Evolutionary conservation across 257 asterid genomes (phyloP).

Genomic region (Linderniella brevidens): DNA sequence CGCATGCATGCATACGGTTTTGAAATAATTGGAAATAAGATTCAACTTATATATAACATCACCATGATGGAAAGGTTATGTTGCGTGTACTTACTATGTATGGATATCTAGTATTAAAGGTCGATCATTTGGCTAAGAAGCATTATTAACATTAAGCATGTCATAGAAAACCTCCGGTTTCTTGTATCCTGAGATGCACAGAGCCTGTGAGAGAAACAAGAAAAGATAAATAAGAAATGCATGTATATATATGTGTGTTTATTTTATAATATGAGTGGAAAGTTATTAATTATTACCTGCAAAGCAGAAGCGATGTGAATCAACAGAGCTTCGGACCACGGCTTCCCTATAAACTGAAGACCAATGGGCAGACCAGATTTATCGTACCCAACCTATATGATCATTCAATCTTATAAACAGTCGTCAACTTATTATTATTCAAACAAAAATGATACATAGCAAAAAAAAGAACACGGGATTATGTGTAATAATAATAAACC

Average conservation of each 20-base stretch:
- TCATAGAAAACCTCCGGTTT: slow-evolving; percentile 67
- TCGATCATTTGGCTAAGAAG: no score
- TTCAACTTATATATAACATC: no score
- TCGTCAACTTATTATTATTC: no score
- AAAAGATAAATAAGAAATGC: neutral
- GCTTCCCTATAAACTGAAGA: slow-evolving; percentile 80
- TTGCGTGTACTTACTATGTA: no score
- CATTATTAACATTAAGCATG: slow-evolving; percentile 20
- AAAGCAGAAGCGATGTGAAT: slow-evolving; percentile 55
- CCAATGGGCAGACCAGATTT: slow-evolving; percentile 66
- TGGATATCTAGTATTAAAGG: no score
- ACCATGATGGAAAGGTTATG: no score
- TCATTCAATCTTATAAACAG: no score
- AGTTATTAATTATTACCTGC: slow-evolving; percentile 37
- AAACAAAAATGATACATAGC: no score
- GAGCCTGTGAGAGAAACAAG: slow-evolving; percentile 24
- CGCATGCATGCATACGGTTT: no score
- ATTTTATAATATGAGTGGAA: neutral
- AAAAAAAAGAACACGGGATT: neutral
- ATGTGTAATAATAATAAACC: neutral
- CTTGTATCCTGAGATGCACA: slow-evolving; percentile 39
- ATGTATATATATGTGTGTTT: neutral
- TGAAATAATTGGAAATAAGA: no score
- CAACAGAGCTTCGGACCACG: slow-evolving; percentile 78
- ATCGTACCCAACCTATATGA: slow-evolving; percentile 63